phyloP scores from a whole-genome alignment of 2,329 filamentous ascomycete species.

The Rhinocladiella similis region DNA sequence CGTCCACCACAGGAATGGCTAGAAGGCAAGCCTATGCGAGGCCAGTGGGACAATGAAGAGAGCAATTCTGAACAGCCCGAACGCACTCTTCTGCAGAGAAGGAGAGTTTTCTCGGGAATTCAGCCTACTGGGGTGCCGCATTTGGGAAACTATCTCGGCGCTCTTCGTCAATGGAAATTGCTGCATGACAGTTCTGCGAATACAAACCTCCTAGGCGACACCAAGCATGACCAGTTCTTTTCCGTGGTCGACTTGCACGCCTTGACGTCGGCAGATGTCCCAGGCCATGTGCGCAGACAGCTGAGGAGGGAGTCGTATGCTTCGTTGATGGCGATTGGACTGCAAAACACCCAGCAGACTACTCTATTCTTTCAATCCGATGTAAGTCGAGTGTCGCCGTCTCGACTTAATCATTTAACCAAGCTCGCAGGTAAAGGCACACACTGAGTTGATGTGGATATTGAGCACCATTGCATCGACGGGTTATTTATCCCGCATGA shows the following conservation, averaged over 20 bases:
- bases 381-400: conserved; percentile 48
- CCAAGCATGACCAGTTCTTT: conserved; percentile 60
- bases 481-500: conserved; percentile 97
- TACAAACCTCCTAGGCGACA: conserved; percentile 23
- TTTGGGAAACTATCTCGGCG: conserved; percentile 92
- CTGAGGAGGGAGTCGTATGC: conserved; percentile 76
- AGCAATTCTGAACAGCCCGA: not conserved
- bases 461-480: conserved; percentile 87
- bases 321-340: conserved; percentile 76
- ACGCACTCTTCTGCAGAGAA: conserved; percentile 42
- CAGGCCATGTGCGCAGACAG: conserved; percentile 59
- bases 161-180: conserved; percentile 79
- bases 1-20: not conserved
- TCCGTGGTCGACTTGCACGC: conserved; percentile 94
- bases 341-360: conserved; percentile 69
- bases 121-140: conserved; percentile 95
- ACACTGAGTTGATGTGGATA: conserved; percentile 96
- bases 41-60: not conserved
- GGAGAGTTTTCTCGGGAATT: conserved; percentile 81
- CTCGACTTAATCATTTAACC: not conserved
- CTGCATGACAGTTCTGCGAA: conserved; percentile 70
- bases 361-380: conserved; percentile 81
- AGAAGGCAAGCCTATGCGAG: not conserved
- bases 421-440: conserved; percentile 63
- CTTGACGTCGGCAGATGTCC: conserved; percentile 65